A percentile compares a stretch with the other conserved stretches of the same genome.
These are phyloP conservation scores for Sarcocystis neurona DNA, from an alignment of 169 alveolate species.

Conservation along the genomic window DNA sequence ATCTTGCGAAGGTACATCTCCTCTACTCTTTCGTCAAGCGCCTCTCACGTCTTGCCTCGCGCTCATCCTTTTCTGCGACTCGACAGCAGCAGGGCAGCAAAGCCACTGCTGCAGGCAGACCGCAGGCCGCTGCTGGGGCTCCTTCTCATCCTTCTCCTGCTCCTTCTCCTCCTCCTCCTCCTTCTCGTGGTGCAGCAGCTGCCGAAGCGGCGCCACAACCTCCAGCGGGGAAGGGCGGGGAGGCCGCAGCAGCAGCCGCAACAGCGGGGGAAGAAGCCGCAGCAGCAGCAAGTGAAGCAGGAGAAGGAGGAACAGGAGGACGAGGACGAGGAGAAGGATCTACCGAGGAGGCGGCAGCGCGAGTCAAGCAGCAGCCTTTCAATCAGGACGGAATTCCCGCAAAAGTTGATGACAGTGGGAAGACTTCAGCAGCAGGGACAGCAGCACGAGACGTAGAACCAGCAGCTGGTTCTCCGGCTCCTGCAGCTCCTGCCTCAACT, in stretches of 20 bases:
- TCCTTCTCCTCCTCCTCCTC: slow-evolving; percentile 12
- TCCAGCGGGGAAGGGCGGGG: background rate
- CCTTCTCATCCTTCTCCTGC: too few species aligned
- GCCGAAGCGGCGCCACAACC: background rate
- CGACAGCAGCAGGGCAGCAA: too few species aligned
- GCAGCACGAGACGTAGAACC: too few species aligned
- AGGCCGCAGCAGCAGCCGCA: background rate
- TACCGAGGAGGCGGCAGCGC: background rate
- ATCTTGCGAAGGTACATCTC: background rate
- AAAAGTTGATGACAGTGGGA: too few species aligned
- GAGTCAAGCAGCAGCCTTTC: too few species aligned
- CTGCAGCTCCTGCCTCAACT: too few species aligned
- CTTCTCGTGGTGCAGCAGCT: background rate
- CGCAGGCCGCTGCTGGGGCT: too few species aligned
- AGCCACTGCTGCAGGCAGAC: too few species aligned
- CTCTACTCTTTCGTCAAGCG: background rate
- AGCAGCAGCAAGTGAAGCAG: background rate
- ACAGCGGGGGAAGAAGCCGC: background rate
- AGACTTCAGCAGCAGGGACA: too few species aligned
- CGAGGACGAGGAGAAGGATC: background rate
- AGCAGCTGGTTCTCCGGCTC: too few species aligned
- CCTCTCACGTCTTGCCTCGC: background rate
- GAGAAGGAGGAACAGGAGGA: background rate
- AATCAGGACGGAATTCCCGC: too few species aligned
- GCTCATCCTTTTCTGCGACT: too few species aligned